phyloP scores from a whole-genome alignment of 2,329 filamentous ascomycete species.

The Escovopsis sp. region DNA sequence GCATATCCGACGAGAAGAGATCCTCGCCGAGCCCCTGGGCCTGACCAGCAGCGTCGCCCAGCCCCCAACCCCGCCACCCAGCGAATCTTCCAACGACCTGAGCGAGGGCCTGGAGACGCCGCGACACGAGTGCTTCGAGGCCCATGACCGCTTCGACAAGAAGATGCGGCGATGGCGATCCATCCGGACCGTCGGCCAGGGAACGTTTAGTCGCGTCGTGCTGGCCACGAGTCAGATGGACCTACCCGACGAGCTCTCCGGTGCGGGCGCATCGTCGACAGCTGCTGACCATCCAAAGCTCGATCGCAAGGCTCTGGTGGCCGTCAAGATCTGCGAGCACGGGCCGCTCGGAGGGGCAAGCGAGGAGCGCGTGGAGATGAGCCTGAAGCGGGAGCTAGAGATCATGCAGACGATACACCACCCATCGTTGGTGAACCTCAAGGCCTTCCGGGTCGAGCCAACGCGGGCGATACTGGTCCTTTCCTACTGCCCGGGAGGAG shows the following conservation, averaged over 20 bases:
- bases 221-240: slow-evolving; percentile 65
- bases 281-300: slow-evolving; percentile 14
- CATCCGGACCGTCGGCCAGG: slow-evolving; percentile 69
- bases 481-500: slow-evolving; percentile 84
- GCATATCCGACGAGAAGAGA: slow-evolving; percentile 56
- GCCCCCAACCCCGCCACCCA: slow-evolving; percentile 69
- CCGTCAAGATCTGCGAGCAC: slow-evolving; percentile 90
- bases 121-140: slow-evolving; percentile 51
- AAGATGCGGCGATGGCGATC: slow-evolving; percentile 67
- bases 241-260: slow-evolving; percentile 1
- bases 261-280: slow-evolving; percentile 18
- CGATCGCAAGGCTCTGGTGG: slow-evolving; percentile 71
- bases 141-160: slow-evolving; percentile 47
- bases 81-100: slow-evolving; percentile 45
- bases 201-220: slow-evolving; percentile 90
- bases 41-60: slow-evolving; percentile 43
- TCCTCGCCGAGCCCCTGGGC: slow-evolving; percentile 65
- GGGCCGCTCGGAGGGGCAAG: slow-evolving; percentile 87
- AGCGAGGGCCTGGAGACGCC: slow-evolving; percentile 15
- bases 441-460: slow-evolving; percentile 77
- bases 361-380: slow-evolving; percentile 84
- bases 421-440: slow-evolving; percentile 78
- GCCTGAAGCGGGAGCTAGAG: slow-evolving; percentile 84
- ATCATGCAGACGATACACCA: slow-evolving; percentile 81
- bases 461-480: slow-evolving; percentile 72